Base-by-base conservation (phyloP, 768 basidiomycete species). In the Tricholoma matsutake region DNA sequence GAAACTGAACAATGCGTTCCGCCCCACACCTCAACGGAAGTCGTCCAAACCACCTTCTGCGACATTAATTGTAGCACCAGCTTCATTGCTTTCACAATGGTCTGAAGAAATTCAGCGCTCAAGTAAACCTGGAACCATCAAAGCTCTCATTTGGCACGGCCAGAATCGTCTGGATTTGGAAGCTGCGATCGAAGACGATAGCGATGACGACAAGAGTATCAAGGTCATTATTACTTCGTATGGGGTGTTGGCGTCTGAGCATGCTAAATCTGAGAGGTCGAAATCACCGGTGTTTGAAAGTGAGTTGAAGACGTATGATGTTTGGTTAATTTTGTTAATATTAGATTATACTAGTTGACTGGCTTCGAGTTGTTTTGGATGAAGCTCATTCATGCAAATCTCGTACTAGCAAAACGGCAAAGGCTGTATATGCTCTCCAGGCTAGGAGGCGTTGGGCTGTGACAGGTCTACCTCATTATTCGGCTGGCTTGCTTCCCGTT, bases 331-430 rank as follows among this genome's bases (percentile, higher is more conserved):
- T 3, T 51, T 11, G 18, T 41, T 61, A 25, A 56, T 60, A 22
- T 31, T 64, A 22, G 64, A 51, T 45, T 35, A 57, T 52, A 31
- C 5, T 61, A 94, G 92, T 88, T 41, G 82, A 88, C 62, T 95
- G 91, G 92, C 78, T 91, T 56, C 82, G 91, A 56, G 82, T 93
- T 14, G 84, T 96, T 34, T 81, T 96, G 7, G 96, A 98, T 68
- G 96, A 98, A 74, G 96, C 96, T 2, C 96, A 98, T 73, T 86
- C 91, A 62, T 95, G 93, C 78, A 98, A 97, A 75, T 94, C 91
- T 11, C 83, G 96, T 22, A 81, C 83, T 6, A 95, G 92, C 67
- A 90, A 91, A 72, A 92, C 91, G 13, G 93, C 94, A 0, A 91
- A 88, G 65, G 90, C 96, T 6, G 92, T 92, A 49, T 98, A 90